Conservation (phyloP, 2,329 filamentous ascomycete genomes). For the Microdochium trichocladiopsis region DNA sequence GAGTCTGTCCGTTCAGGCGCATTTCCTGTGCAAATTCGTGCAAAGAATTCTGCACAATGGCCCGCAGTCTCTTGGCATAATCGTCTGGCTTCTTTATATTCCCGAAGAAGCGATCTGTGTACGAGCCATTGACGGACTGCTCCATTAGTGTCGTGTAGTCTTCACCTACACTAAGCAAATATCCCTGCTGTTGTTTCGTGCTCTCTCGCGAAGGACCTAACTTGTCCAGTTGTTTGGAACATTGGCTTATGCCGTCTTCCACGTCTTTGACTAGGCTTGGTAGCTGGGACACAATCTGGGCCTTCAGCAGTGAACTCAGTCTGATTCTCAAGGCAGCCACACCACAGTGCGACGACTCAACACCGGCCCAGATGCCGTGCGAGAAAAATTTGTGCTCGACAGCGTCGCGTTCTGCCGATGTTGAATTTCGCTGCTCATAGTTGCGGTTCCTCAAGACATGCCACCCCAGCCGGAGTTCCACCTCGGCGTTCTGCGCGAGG, state of each 20-base stretch:
- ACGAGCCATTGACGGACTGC: slow-evolving; percentile 42
- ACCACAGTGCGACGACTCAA: slow-evolving; percentile 32
- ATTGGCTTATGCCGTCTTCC: slow-evolving; percentile 22
- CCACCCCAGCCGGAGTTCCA: slow-evolving; percentile 43
- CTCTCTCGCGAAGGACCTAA: slow-evolving; percentile 43
- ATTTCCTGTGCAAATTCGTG: slow-evolving; percentile 31
- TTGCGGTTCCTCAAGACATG: slow-evolving; percentile 42
- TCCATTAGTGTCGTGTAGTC: slow-evolving; percentile 34
- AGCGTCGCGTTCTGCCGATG: slow-evolving; percentile 22
- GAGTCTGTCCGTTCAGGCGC: slow-evolving; percentile 13
- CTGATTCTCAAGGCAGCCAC: slow-evolving; percentile 37
- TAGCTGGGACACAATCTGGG: slow-evolving; percentile 38
- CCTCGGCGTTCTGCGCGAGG: slow-evolving; percentile 36
- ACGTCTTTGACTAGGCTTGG: slow-evolving; percentile 37
- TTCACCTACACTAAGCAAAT: slow-evolving; percentile 37
- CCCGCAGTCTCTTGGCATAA: slow-evolving; percentile 40
- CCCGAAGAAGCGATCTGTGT: slow-evolving; percentile 43
- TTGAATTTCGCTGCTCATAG: slow-evolving; percentile 18
- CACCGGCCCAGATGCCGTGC: slow-evolving; percentile 25
- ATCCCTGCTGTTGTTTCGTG: slow-evolving; percentile 35
- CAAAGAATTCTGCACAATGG: slow-evolving; percentile 43
- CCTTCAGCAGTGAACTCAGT: slow-evolving; percentile 41
- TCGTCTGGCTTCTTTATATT: slow-evolving; percentile 18
- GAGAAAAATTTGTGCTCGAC: slow-evolving; percentile 37
- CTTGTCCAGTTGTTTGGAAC: slow-evolving; percentile 27